Evolutionary conservation across 108 stramenopile genomes (phyloP).

Genomic region (Skeletonema costatum): DNA sequence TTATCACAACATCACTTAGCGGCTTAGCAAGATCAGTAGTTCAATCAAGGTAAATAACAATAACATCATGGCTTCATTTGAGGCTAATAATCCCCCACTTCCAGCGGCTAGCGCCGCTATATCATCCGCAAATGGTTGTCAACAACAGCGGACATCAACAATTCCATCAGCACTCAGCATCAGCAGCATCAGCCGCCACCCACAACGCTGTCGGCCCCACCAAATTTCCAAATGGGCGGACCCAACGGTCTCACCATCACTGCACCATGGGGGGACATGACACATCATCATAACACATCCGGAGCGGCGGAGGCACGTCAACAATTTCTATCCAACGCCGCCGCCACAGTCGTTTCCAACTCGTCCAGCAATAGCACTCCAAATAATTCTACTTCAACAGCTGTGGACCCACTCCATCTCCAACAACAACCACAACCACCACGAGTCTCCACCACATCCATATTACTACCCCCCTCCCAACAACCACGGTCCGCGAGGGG

Average conservation of each 20-base stretch:
- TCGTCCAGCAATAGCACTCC: background rate
- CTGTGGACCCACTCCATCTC: background rate
- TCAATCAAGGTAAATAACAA: background rate
- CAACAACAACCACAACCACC: background rate
- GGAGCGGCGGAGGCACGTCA: background rate
- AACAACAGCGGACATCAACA: background rate
- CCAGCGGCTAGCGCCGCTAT: background rate
- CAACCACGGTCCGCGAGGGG: background rate
- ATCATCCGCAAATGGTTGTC: background rate
- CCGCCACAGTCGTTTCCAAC: background rate
- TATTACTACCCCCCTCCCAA: conserved; percentile 13
- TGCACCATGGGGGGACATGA: background rate
- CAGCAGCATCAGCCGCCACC: background rate
- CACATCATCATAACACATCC: background rate
- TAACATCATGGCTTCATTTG: background rate
- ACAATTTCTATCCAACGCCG: background rate
- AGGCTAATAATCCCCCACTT: background rate
- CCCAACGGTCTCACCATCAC: background rate
- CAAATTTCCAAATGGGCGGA: background rate
- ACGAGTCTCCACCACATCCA: conserved; percentile 1
- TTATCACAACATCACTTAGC: no score
- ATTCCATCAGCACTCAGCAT: background rate
- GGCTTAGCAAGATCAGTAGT: no score
- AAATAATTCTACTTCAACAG: background rate
- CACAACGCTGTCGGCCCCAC: background rate